Conservation (phyloP, 331 rosid species). For the Malus hybrid region DNA sequence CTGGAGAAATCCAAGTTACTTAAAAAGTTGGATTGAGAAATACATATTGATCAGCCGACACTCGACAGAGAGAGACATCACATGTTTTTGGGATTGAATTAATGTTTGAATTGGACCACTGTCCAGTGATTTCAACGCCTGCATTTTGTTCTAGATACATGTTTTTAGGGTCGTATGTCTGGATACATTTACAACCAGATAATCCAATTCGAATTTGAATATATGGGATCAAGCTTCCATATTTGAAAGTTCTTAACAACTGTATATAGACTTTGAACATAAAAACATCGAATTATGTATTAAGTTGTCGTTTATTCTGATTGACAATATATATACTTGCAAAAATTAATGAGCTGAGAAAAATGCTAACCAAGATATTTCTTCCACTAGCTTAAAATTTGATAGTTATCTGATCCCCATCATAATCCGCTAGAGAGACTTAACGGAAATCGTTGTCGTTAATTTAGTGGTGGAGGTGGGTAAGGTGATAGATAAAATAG, state of each 20-base stretch:
- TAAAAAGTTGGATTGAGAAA: not conserved
- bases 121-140: not conserved
- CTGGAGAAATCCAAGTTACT: not conserved
- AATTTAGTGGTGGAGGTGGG: too few species aligned
- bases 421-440: too few species aligned
- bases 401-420: too few species aligned
- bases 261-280: not conserved
- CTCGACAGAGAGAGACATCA: conserved; percentile 9
- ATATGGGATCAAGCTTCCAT: not conserved
- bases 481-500: too few species aligned
- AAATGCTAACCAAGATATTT: too few species aligned
- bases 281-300: not conserved
- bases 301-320: too few species aligned
- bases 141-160: not conserved
- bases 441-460: too few species aligned
- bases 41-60: conserved; percentile 17
- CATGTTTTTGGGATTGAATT: conserved; percentile 10
- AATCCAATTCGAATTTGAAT: not conserved
- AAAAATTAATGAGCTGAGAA: too few species aligned
- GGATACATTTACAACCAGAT: not conserved
- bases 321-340: too few species aligned
- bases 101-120: not conserved
- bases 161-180: conserved; percentile 31
- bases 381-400: too few species aligned
- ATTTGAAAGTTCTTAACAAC: not conserved